Evolutionary conservation across 2,329 filamentous ascomycete genomes (phyloP).

Genomic region (Zymoseptoria tritici): DNA sequence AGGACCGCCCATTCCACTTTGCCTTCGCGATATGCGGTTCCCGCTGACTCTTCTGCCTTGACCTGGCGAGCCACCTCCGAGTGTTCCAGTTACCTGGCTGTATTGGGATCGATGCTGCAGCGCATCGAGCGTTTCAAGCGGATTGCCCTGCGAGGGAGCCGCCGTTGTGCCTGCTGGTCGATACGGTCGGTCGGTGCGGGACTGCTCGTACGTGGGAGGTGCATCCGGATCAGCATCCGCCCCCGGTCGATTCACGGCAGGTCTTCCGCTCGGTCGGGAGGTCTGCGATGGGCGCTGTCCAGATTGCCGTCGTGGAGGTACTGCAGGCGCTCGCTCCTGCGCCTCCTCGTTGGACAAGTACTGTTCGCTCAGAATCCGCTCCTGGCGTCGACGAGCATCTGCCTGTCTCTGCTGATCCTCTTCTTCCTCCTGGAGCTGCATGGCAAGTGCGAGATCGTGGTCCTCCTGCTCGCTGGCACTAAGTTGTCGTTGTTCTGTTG

Average conservation of each 20-base stretch:
- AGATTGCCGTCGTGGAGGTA: slow-evolving; percentile 20
- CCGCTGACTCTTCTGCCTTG: slow-evolving; percentile 9
- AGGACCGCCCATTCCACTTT: slow-evolving; percentile 10
- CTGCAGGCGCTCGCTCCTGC: slow-evolving; percentile 20
- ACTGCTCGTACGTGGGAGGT: slow-evolving; percentile 60
- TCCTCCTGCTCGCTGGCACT: slow-evolving; percentile 68
- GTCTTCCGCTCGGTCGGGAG: slow-evolving; percentile 13
- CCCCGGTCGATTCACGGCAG: slow-evolving; percentile 24
- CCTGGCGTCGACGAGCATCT: slow-evolving; percentile 52
- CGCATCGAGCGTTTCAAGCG: slow-evolving; percentile 28
- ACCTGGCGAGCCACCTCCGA: slow-evolving; percentile 10
- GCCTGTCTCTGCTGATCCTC: slow-evolving; percentile 64
- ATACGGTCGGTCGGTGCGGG: slow-evolving; percentile 50
- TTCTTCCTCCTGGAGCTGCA: slow-evolving; percentile 93
- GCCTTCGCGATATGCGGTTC: slow-evolving; percentile 14
- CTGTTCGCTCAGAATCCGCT: slow-evolving; percentile 61
- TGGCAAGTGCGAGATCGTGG: slow-evolving; percentile 72
- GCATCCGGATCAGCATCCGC: slow-evolving; percentile 44
- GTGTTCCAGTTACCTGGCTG: slow-evolving; percentile 9
- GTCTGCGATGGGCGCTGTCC: slow-evolving; percentile 2
- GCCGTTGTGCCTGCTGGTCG: slow-evolving; percentile 27
- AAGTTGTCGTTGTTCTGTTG: slow-evolving; percentile 17
- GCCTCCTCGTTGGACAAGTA: slow-evolving; percentile 52
- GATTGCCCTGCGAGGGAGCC: slow-evolving; percentile 24
- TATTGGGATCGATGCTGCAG: slow-evolving; percentile 24